Percentiles rank a stretch among this genome's conserved stretches.
Evolutionary conservation across 2,329 filamentous ascomycete genomes (phyloP).

Genomic region (Madurella mycetomatis): DNA sequence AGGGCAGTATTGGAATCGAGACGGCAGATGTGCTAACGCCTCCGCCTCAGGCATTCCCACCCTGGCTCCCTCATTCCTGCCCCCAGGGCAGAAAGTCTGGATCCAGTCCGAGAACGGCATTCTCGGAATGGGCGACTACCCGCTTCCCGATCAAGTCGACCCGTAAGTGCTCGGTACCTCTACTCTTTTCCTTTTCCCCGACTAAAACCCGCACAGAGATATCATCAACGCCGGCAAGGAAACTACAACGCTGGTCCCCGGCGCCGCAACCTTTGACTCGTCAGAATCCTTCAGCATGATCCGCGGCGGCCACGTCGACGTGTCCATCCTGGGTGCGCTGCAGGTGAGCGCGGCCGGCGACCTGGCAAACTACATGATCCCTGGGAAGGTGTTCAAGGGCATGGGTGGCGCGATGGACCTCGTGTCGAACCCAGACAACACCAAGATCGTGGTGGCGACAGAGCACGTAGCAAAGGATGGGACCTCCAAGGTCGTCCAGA

Average conservation of each 20-base stretch:
- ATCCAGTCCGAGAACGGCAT: slow-evolving; percentile 86
- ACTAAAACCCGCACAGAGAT: slow-evolving; percentile 42
- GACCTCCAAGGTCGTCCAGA: slow-evolving; percentile 60
- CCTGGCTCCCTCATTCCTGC: slow-evolving; percentile 72
- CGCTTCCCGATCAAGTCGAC: slow-evolving; percentile 66
- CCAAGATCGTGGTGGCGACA: slow-evolving; percentile 68
- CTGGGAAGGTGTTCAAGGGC: slow-evolving; percentile 81
- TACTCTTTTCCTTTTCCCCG: background rate
- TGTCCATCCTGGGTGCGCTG: slow-evolving; percentile 77
- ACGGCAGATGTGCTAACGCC: background rate
- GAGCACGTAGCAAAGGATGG: slow-evolving; percentile 68
- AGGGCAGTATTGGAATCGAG: background rate
- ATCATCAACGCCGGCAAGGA: slow-evolving; percentile 87
- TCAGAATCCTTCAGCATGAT: slow-evolving; percentile 87
- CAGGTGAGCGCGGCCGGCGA: slow-evolving; percentile 77
- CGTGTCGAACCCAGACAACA: slow-evolving; percentile 65
- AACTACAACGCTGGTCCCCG: slow-evolving; percentile 73
- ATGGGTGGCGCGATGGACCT: slow-evolving; percentile 79
- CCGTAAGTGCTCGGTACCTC: slow-evolving; percentile 35
- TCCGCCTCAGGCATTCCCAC: slow-evolving; percentile 67
- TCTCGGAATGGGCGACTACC: slow-evolving; percentile 77
- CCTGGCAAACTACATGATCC: slow-evolving; percentile 86
- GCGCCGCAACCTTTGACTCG: slow-evolving; percentile 73
- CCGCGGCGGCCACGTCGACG: slow-evolving; percentile 75
- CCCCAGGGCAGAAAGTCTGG: slow-evolving; percentile 66